Evolutionary conservation across 2,329 filamentous ascomycete genomes (phyloP).

Genomic region (Diaporthe capsici): DNA sequence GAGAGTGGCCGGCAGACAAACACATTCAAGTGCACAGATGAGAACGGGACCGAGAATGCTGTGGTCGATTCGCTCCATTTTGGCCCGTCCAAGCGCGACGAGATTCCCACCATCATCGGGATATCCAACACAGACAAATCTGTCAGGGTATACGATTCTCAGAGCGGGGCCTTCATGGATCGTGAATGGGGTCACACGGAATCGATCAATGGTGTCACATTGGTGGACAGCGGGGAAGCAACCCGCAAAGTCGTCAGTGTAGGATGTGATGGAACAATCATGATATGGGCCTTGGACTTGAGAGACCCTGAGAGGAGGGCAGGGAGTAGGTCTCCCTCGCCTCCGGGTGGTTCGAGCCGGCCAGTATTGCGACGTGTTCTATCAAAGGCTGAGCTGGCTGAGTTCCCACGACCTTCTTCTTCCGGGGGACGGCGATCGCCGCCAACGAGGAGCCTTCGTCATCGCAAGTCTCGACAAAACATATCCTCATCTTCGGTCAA

Average conservation of each 20-base stretch:
- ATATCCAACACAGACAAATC: conserved; percentile 97
- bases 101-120: conserved; percentile 80
- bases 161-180: conserved; percentile 82
- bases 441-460: conserved; percentile 63
- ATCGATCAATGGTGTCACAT: conserved; percentile 86
- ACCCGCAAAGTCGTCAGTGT: conserved; percentile 77
- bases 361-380: conserved; percentile 88
- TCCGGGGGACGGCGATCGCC: conserved; percentile 67
- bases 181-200: conserved; percentile 97
- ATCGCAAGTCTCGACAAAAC: conserved; percentile 68
- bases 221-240: conserved; percentile 73
- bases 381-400: conserved; percentile 88
- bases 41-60: conserved; percentile 84
- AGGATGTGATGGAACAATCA: conserved; percentile 84
- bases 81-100: conserved; percentile 64
- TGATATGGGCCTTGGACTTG: conserved; percentile 78
- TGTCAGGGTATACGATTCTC: conserved; percentile 87
- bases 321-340: conserved; percentile 67
- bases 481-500: conserved; percentile 53
- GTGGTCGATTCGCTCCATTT: conserved; percentile 84
- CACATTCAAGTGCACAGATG: conserved; percentile 87
- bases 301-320: conserved; percentile 59
- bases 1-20: conserved; percentile 77
- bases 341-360: conserved; percentile 70
- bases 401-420: conserved; percentile 73